Base-by-base conservation (phyloP, 352 stramenopile genomes). In the Globisporangium paddicum region DNA sequence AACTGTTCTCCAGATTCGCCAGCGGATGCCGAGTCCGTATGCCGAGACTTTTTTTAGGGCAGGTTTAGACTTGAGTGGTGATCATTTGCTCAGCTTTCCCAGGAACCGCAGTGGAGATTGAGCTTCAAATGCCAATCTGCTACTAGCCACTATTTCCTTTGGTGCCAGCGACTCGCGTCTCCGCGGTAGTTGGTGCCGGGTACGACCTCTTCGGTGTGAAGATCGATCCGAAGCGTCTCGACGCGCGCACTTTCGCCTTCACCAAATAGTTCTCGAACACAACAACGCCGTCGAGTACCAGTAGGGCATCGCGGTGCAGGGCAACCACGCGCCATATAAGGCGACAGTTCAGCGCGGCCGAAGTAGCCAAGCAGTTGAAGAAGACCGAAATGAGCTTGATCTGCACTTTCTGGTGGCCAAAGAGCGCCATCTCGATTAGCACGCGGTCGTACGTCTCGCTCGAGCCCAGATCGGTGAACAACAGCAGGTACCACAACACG, bases 141-240 rank as follows among this genome's bases (percentile, higher is more conserved):
- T 32, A 6, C 28, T 32, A 32, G 28, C 6, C 28, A 6, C 3
- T 32, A 32, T 6, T 32, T 3, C 28, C 6, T 32, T 32, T 3
- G 3, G 28, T 6, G 28, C 28, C 28, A 32, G 28, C 3, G 28
- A 3, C 28, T 32, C 6, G 28, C 6, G 28, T 32, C 6, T 32
- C 28, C 28, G 28, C 28, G 6, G 28, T 7, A 32, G 28, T 32
- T 32, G 28, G 28, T 32, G 28, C 28, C 28, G 28, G 28, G 28
- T 32, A 32, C 28, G 28, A 32, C 28, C 6, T 32, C 28, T 7
- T 6, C 28, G 6, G 3, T 6, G 3, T 32, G 28, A 7, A 81
- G 40, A 38, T 91, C 75, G 53, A 82, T 83, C 23, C 92, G 74
- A 48, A 92, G 75, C 51, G 75, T 63, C 77, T 86, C 16, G 81